These are phyloP conservation scores for Ascosphaera aggregata DNA, from an alignment of 2,329 filamentous ascomycete species.

Conservation along the genomic window DNA sequence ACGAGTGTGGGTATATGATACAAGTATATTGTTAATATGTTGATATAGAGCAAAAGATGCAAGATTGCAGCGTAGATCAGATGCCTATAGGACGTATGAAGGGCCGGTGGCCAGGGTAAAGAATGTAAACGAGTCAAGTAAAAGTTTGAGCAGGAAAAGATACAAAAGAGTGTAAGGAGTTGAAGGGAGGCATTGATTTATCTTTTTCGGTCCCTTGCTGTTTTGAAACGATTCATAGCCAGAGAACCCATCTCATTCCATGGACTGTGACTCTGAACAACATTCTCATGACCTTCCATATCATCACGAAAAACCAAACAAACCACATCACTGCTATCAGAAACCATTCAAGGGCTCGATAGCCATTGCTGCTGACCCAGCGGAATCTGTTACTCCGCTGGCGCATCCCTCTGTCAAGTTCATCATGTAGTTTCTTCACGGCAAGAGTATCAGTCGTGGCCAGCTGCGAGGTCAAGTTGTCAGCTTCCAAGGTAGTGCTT, in stretches of 20 bases:
- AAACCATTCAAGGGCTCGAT: slow-evolving; percentile 67
- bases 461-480: slow-evolving; percentile 53
- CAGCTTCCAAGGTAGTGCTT: slow-evolving; percentile 50
- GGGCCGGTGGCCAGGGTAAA: not conserved
- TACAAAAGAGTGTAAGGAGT: too few relatives aligned
- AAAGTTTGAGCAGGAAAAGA: not conserved
- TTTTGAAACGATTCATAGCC: slow-evolving; percentile 30
- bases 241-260: slow-evolving; percentile 59
- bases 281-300: slow-evolving; percentile 42
- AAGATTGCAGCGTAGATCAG: not conserved
- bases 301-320: slow-evolving; percentile 72
- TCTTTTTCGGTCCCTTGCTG: not conserved
- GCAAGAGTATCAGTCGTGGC: slow-evolving; percentile 54
- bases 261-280: slow-evolving; percentile 34
- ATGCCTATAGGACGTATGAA: not conserved
- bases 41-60: not conserved
- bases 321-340: slow-evolving; percentile 84
- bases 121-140: not conserved
- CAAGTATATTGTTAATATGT: too few relatives aligned
- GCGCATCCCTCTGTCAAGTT: slow-evolving; percentile 43
- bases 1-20: slow-evolving; percentile 1
- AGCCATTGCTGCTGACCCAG: slow-evolving; percentile 53
- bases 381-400: slow-evolving; percentile 51
- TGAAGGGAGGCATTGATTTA: too few relatives aligned
- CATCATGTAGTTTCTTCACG: slow-evolving; percentile 58